Percentiles rank a stretch among this genome's conserved stretches.
Evolutionary conservation across 2,329 filamentous ascomycete species (phyloP).

Genomic region (Hymenoscyphus repandus): DNA sequence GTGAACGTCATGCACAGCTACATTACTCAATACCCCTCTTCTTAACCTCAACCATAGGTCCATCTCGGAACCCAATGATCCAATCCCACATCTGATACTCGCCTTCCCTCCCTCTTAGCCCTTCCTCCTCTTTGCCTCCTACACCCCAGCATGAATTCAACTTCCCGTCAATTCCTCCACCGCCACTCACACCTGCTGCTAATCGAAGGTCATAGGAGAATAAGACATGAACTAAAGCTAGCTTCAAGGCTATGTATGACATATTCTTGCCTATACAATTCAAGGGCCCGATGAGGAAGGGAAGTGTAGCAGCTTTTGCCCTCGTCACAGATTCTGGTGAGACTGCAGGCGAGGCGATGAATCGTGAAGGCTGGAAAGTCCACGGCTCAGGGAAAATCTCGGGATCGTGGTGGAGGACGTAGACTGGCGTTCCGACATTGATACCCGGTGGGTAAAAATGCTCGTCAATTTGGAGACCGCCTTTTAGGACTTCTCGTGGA

Average conservation of each 20-base stretch:
- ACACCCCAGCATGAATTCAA: background rate
- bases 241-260: slow-evolving; percentile 27
- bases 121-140: background rate
- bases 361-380: slow-evolving; percentile 19
- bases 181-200: background rate
- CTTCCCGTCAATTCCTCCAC: background rate
- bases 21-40: background rate
- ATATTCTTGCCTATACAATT: slow-evolving; percentile 32
- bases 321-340: slow-evolving; percentile 6
- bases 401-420: slow-evolving; percentile 20
- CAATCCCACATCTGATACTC: slow-evolving; percentile 24
- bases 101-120: slow-evolving; percentile 16
- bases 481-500: slow-evolving; percentile 11
- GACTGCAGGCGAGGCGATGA: slow-evolving; percentile 5
- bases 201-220: slow-evolving; percentile 19
- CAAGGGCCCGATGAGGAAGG: slow-evolving; percentile 27
- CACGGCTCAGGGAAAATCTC: slow-evolving; percentile 15
- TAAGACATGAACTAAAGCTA: slow-evolving; percentile 18
- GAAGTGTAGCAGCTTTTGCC: slow-evolving; percentile 20
- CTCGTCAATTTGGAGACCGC: slow-evolving; percentile 17
- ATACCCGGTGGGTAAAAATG: slow-evolving; percentile 13
- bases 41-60: slow-evolving; percentile 30
- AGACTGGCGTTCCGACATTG: slow-evolving; percentile 16
- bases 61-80: slow-evolving; percentile 29
- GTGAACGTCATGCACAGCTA: too few relatives aligned